Conservation (phyloP, 345 rosid species). For the Xanthoceras sorbifolium region DNA sequence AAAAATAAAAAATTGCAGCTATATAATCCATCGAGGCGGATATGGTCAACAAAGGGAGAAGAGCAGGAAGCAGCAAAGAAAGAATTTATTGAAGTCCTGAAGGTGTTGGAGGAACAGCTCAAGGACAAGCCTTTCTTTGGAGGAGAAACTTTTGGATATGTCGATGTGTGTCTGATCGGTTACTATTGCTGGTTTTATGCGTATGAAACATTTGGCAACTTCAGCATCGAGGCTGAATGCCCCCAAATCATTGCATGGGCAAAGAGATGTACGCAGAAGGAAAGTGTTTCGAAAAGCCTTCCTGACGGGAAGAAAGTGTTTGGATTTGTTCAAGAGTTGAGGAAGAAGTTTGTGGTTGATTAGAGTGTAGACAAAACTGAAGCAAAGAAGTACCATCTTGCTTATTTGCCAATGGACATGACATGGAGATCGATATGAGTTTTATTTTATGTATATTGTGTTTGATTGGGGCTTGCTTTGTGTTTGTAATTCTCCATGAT, state of each 20-base stretch:
- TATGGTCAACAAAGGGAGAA: slow-evolving; percentile 22
- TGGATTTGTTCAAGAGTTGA: slow-evolving; percentile 16
- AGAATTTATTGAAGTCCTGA: slow-evolving; percentile 29
- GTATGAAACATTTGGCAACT: slow-evolving; percentile 32
- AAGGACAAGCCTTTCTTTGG: slow-evolving; percentile 39
- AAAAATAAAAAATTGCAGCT: slow-evolving; percentile 24
- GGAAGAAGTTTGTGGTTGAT: slow-evolving; percentile 26
- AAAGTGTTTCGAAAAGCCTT: slow-evolving; percentile 33
- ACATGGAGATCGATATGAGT: too few species aligned
- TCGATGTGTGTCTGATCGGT: slow-evolving; percentile 29
- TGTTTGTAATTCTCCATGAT: not conserved
- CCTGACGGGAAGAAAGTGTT: slow-evolving; percentile 28
- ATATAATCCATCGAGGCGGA: slow-evolving; percentile 12
- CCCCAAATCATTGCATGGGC: slow-evolving; percentile 43
- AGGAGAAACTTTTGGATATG: slow-evolving; percentile 33
- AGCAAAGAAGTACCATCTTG: not conserved
- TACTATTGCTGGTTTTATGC: slow-evolving; percentile 29
- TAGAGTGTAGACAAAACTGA: too few species aligned
- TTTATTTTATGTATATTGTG: too few species aligned
- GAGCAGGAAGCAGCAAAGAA: slow-evolving; percentile 31
- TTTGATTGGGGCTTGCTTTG: too few species aligned
- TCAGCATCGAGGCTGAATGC: slow-evolving; percentile 32
- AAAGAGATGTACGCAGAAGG: slow-evolving; percentile 42
- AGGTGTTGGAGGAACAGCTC: slow-evolving; percentile 31
- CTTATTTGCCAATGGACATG: not conserved